Evolutionary conservation across 2,329 filamentous ascomycete genomes (phyloP), one percentile per base, ranked within the genome.

Genomic region (Aspergillus novofumigatus): DNA sequence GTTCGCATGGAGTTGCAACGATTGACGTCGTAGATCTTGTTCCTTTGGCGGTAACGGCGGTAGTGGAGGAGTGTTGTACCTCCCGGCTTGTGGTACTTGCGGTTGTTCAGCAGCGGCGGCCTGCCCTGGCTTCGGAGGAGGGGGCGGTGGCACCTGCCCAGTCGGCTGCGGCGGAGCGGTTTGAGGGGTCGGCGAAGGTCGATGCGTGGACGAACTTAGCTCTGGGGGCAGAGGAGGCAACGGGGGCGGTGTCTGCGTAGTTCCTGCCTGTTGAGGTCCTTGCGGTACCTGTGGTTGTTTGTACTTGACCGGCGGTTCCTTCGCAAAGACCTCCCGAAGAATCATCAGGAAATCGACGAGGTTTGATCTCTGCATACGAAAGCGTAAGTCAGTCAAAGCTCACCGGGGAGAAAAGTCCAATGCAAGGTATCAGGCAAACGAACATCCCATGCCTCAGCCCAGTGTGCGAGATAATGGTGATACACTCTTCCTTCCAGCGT

Each of bases 401-500:
- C 29, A 11, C 8, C 20, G 10, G 6, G 10, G 2, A 38, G 45
- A 41, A 48, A 6, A 26, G 6, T 9, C 7, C 52, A 32, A 47
- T 25, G 44, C 4, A 23, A 45, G 26, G 5, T 17, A 38, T 38
- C 42, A 29, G n/a, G 23, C 28, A 51, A 23, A 85, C 89, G 78
- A 74, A 95, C 91, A 84, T 96, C 91, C 89, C 90, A 94, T 66
- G 90, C 93, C 63, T 91, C 86, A 32, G 83, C 79, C 94, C 94
- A 99, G 60, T 91, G 87, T 32, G 91, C 90, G 49, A 99, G 79
- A 72, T 97, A 99, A 41, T 94, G 94, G 72, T 99, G 94, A 72
- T 97, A 99, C 62, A 97, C 85, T 71, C 90, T 88, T 26, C 94
- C 94, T 68, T 97, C 93, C 4, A 90, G 87, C 69, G 94, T 92